phyloP scores from a whole-genome alignment of 441 rosid genomes.

The Capsella rubella region DNA sequence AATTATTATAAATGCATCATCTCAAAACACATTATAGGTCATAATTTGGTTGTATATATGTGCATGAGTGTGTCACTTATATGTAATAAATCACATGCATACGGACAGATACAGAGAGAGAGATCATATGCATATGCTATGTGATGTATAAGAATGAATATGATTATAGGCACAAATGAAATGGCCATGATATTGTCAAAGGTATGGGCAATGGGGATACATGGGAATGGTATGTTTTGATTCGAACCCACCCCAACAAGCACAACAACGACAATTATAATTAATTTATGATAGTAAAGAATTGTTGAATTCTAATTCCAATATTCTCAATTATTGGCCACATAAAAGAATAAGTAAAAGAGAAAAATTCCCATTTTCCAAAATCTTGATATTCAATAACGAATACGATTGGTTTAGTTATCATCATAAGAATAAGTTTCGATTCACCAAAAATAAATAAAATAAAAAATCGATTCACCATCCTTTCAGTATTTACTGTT shows the following conservation, averaged over 20 bases:
- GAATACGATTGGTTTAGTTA: slow-evolving; percentile 24
- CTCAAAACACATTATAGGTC: background rate
- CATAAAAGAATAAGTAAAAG: slow-evolving; percentile 34
- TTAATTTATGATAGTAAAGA: slow-evolving; percentile 3
- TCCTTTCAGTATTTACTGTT: slow-evolving; percentile 27
- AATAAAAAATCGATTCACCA: slow-evolving; percentile 25
- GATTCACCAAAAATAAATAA: slow-evolving; percentile 22
- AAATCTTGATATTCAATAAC: slow-evolving; percentile 30
- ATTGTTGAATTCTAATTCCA: slow-evolving; percentile 42
- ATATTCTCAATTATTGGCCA: slow-evolving; percentile 48
- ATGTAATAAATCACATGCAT: background rate
- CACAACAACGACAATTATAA: slow-evolving; percentile 29
- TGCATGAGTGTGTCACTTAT: background rate
- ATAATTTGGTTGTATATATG: background rate
- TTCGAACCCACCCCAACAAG: slow-evolving; percentile 40
- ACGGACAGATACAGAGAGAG: background rate
- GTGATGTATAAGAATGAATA: background rate
- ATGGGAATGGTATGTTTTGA: slow-evolving; percentile 33
- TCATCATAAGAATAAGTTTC: slow-evolving; percentile 25
- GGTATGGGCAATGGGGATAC: slow-evolving; percentile 34
- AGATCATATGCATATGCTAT: background rate
- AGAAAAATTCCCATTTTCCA: slow-evolving; percentile 37
- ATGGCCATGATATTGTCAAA: slow-evolving; percentile 28
- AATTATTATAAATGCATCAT: slow-evolving; percentile 16
- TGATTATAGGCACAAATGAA: slow-evolving; percentile 8